Percentiles rank a stretch among this genome's conserved stretches.
These are phyloP conservation scores for Leccinum boreale DNA, from an alignment of 768 basidiomycete species.

Conservation along the genomic window DNA sequence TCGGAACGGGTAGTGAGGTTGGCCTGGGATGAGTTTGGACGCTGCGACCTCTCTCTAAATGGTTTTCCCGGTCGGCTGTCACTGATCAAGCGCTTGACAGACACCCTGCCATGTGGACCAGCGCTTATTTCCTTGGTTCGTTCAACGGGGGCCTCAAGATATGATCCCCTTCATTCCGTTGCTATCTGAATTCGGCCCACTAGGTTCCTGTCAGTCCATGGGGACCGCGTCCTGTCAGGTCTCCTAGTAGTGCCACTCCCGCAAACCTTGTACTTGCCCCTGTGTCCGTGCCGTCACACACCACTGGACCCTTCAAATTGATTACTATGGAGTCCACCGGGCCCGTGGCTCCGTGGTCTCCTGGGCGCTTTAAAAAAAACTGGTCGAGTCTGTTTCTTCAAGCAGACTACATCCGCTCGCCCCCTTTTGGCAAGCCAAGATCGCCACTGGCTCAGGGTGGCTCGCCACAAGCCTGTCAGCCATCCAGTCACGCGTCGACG, in stretches of 20 bases:
- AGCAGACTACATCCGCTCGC: not conserved
- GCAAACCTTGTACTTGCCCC: not conserved
- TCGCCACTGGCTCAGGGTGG: conserved; percentile 20
- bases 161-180: not conserved
- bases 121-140: conserved; percentile 1
- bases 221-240: conserved; percentile 6
- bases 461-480: not conserved
- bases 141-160: not conserved
- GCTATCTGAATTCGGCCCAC: conserved; percentile 1
- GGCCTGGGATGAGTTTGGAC: not conserved
- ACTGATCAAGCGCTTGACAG: not conserved
- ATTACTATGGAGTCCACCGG: conserved; percentile 21
- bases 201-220: conserved; percentile 8
- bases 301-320: conserved; percentile 15
- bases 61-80: not conserved
- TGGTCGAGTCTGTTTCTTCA: conserved; percentile 6
- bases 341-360: conserved; percentile 17
- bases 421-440: conserved; percentile 8
- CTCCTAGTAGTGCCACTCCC: conserved; percentile 1
- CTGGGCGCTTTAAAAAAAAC: not conserved
- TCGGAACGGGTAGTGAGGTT: not conserved
- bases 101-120: not conserved
- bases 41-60: not conserved
- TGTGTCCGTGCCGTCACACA: conserved; percentile 8
- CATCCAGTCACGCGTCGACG: conserved; percentile 14